Evolutionary conservation across 2,329 filamentous ascomycete species (phyloP).

Genomic region (Fonsecaea erecta): DNA sequence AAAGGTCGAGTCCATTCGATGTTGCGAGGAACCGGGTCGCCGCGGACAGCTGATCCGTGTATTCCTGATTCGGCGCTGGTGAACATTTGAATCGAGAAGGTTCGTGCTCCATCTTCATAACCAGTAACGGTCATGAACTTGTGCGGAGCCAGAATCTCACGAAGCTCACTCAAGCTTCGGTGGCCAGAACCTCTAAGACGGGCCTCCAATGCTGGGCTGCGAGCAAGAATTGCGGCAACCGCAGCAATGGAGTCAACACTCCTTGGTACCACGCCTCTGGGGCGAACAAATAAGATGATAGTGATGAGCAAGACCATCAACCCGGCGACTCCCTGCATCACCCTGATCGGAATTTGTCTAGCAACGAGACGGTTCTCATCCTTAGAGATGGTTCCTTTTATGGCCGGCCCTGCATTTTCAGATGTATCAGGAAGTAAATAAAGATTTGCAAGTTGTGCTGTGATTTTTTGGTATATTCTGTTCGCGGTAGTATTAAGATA

Average conservation of each 20-base stretch:
- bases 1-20: conserved; percentile 29
- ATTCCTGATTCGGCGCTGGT: conserved; percentile 3
- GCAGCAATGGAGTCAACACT: conserved; percentile 31
- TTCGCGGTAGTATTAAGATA: conserved; percentile 22
- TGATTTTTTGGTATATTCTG: conserved; percentile 16
- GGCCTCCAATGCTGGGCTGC: conserved; percentile 24
- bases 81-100: conserved; percentile 27
- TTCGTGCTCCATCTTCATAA: conserved; percentile 18
- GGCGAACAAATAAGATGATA: conserved; percentile 21
- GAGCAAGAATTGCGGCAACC: conserved; percentile 29
- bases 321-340: conserved; percentile 29
- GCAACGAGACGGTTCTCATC: conserved; percentile 24
- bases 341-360: conserved; percentile 19
- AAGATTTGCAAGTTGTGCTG: conserved; percentile 29
- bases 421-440: conserved; percentile 24
- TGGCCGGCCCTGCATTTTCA: background rate
- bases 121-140: conserved; percentile 23
- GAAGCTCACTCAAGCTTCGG: conserved; percentile 18
- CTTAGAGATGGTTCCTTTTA: conserved; percentile 24
- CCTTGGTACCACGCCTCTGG: conserved; percentile 29
- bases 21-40: conserved; percentile 2
- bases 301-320: conserved; percentile 25
- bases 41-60: background rate
- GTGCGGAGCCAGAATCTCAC: conserved; percentile 15
- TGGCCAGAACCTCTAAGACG: conserved; percentile 27